Evolutionary conservation across 352 stramenopile genomes (phyloP).

Genomic region (Pythium periplocum): DNA sequence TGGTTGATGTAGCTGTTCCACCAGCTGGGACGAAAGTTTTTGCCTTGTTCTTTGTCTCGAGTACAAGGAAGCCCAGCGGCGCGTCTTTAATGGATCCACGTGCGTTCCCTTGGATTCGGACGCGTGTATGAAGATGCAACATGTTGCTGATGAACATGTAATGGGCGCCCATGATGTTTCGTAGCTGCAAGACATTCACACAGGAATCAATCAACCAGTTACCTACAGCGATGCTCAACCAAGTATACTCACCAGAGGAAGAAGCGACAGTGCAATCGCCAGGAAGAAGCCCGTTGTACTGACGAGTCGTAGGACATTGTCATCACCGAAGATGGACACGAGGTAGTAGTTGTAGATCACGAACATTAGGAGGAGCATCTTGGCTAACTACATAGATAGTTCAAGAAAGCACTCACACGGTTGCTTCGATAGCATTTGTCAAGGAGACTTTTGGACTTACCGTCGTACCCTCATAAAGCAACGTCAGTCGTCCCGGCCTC

Average conservation of each 20-base stretch:
- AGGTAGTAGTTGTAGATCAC: constrained; percentile 77
- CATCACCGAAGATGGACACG: constrained; percentile 41
- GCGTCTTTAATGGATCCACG: constrained; percentile 49
- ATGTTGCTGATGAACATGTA: constrained; percentile 81
- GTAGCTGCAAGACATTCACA: constrained; percentile 26
- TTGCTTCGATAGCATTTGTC: background rate
- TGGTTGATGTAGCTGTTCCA: constrained; percentile 43
- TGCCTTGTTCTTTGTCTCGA: constrained; percentile 46
- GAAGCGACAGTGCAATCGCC: constrained; percentile 45
- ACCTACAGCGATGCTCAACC: background rate
- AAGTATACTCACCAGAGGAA: constrained; percentile 39
- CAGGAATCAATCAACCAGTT: background rate
- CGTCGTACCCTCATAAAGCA: constrained; percentile 63
- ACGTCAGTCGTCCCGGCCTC: constrained; percentile 45
- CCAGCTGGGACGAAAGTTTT: constrained; percentile 66
- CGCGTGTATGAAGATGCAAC: constrained; percentile 42
- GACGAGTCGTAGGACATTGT: constrained; percentile 42
- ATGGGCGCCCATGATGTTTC: constrained; percentile 63
- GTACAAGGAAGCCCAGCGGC: constrained; percentile 61
- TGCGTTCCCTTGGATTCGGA: constrained; percentile 37
- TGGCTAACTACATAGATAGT: constrained; percentile 31
- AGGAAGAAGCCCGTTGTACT: constrained; percentile 68
- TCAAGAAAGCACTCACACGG: background rate
- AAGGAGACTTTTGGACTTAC: constrained; percentile 10
- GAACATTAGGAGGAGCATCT: constrained; percentile 61